Conservation (phyloP, 1,139 yeast species). For the Scheffersomyces stambukii region DNA sequence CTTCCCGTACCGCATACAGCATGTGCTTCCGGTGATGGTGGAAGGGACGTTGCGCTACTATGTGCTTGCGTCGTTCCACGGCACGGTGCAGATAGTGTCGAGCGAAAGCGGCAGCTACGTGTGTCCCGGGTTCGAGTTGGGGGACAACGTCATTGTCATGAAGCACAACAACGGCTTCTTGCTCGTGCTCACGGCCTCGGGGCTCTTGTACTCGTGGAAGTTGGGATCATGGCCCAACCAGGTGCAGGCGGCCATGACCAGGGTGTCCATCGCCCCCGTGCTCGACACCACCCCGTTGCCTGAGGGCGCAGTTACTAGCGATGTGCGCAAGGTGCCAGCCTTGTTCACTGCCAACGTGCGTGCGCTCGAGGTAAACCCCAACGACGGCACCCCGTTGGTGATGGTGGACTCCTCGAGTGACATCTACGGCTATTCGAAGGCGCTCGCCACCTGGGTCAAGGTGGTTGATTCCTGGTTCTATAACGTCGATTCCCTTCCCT, state of each 20-base stretch:
- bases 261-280: conserved; percentile 50
- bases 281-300: conserved; percentile 38
- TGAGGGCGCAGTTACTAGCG: too few species aligned
- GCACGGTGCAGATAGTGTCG: conserved; percentile 64
- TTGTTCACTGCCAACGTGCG: conserved; percentile 25
- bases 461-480: conserved; percentile 48
- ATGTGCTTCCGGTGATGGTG: conserved; percentile 31
- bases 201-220: conserved; percentile 49
- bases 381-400: conserved; percentile 42
- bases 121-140: conserved; percentile 58
- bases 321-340: conserved; percentile 9
- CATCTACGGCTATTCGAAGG: conserved; percentile 37
- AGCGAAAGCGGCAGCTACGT: conserved; percentile 53
- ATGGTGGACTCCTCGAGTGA: conserved; percentile 28
- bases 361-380: conserved; percentile 26
- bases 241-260: conserved; percentile 30
- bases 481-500: conserved; percentile 9
- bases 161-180: conserved; percentile 51
- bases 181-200: conserved; percentile 50
- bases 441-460: conserved; percentile 44
- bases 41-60: conserved; percentile 30
- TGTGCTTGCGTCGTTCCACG: conserved; percentile 70
- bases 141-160: conserved; percentile 47
- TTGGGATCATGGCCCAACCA: conserved; percentile 20
- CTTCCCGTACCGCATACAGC: conserved; percentile 42